These are phyloP conservation scores for Globisporangium nodosum DNA, from an alignment of 352 stramenopile genomes.

Conservation along the genomic window DNA sequence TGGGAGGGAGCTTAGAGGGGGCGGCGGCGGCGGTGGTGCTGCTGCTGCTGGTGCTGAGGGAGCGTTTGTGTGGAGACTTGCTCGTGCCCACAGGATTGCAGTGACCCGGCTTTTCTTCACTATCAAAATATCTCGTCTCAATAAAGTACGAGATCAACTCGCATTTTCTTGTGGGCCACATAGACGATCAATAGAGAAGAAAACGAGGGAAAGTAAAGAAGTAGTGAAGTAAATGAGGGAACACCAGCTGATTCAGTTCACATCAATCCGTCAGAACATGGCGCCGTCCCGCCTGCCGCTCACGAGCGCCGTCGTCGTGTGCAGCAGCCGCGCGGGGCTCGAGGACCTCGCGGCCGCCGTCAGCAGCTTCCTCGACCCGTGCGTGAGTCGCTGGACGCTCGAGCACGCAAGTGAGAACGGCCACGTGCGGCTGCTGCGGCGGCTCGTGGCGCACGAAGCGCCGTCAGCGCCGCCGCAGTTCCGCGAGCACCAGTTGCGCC, in stretches of 20 bases:
- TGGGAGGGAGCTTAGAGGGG: background rate
- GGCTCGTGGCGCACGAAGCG: background rate
- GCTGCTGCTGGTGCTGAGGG: background rate
- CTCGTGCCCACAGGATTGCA: background rate
- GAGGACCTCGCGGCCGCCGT: background rate
- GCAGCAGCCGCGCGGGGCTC: background rate
- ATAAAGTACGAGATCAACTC: background rate
- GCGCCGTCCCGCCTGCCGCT: background rate
- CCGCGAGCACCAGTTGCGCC: background rate
- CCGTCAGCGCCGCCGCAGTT: background rate
- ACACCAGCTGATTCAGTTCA: background rate
- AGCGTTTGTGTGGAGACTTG: background rate
- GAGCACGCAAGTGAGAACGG: constrained; percentile 1
- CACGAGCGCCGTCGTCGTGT: background rate
- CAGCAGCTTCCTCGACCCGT: background rate
- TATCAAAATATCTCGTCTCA: background rate
- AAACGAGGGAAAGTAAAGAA: too few species aligned
- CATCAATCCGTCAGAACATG: too few species aligned
- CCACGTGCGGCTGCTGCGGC: constrained; percentile 1
- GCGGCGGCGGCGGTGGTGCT: background rate
- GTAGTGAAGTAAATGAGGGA: too few species aligned
- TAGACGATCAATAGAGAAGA: too few species aligned
- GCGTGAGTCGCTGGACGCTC: constrained; percentile 1
- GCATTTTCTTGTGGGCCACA: constrained; percentile 1
- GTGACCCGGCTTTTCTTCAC: background rate